Evolutionary conservation across 768 basidiomycete species (phyloP), one percentile per base, ranked within the genome.

Genomic region (Leccinum olivaceopallidum): DNA sequence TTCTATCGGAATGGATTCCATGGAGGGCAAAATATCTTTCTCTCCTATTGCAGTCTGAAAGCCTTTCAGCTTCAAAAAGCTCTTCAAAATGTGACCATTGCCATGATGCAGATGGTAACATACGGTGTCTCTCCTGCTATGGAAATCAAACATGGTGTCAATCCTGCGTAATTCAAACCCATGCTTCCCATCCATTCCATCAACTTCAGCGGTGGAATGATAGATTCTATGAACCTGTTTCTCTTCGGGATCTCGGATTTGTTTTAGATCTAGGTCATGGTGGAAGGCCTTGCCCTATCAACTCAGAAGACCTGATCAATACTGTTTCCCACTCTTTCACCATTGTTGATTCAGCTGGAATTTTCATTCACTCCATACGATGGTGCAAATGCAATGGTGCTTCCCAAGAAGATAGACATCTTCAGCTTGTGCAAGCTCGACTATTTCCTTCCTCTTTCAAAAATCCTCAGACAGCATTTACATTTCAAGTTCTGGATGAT

Each of bases 401-500:
- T 5, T 14, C 3, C 8, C 5, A 2, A 5, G 5, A 57, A 39
- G 49, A 57, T 26, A 50, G 22, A 50, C 49, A 50, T 22, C 49
- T 50, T 22, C 49, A 50, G 22, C 49, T 50, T 5, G 12, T 50
- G 12, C 22, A 22, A 26, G 20, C n/a, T 26, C 20, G 24, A 26
- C 22, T 50, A 50, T 50, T 50, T 47, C 60, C 69, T 2, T 57
- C 69, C 7, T 65, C 58, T 14, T 42, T 61, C 4, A 32, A 22
- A 0, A 50, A 42, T 20, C 65, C 67, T 12, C 51, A 63, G 24
- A 63, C 62, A 0, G 67, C 61, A 1, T 71, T 71, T 26, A 71
- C 64, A 4, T 71, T 71, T 49, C 20, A 53, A 5, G 68, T 67
- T 3, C 61, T 71, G 6, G 56, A 73, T 50, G 13, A 65, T 4